These are phyloP conservation scores for Erythrophleum ivorense DNA, from an alignment of 331 rosid genomes.

Conservation along the genomic window DNA sequence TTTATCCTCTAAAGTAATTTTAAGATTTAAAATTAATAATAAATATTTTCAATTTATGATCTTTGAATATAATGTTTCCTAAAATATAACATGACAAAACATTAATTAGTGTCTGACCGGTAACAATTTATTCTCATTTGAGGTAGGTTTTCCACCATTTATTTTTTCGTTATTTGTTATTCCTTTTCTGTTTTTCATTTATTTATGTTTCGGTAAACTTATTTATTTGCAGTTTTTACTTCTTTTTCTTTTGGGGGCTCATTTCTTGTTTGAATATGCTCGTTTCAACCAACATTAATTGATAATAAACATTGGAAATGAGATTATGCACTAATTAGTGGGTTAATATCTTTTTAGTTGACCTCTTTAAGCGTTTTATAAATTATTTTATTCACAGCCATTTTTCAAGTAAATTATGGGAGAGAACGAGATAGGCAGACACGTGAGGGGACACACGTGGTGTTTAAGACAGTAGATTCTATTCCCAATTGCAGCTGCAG, in stretches of 20 bases:
- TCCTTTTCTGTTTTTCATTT: not conserved
- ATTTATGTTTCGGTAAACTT: not conserved
- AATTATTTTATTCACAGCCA: not conserved
- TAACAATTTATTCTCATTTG: not conserved
- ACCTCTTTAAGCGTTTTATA: conserved; percentile 11
- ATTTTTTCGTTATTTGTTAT: not conserved
- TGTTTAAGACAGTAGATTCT: conserved; percentile 38
- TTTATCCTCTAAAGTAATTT: too few relatives aligned
- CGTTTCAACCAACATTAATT: not conserved
- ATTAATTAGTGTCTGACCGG: conserved; percentile 45
- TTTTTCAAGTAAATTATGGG: not conserved
- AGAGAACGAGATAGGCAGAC: conserved; percentile 23
- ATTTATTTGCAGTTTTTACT: not conserved
- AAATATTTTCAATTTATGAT: too few relatives aligned
- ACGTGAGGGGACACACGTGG: conserved; percentile 46
- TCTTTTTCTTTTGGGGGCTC: not conserved
- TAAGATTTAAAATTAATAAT: too few relatives aligned
- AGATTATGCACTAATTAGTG: conserved; percentile 32
- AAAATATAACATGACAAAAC: not conserved
- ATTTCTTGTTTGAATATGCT: too few relatives aligned
- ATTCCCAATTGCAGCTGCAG: conserved; percentile 29
- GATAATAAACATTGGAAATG: not conserved
- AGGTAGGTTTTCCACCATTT: conserved; percentile 18
- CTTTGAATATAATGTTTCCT: too few relatives aligned
- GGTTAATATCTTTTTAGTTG: conserved; percentile 30